phyloP scores from a whole-genome alignment of 805 yeast species.

The Yamadazyma kitorensis region DNA sequence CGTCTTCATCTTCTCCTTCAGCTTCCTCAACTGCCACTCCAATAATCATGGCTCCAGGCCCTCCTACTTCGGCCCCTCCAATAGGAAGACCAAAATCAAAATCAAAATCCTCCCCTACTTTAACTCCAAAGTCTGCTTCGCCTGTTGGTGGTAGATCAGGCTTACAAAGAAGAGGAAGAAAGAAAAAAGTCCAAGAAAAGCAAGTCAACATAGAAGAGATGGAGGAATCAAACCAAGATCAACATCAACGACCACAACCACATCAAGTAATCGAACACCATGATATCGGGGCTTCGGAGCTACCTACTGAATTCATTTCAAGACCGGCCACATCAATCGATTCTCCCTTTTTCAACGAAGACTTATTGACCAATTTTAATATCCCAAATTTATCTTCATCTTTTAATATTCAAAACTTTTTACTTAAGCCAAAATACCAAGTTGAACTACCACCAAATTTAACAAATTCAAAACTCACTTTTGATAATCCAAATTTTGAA shows the following conservation, averaged over 20 bases:
- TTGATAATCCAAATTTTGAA: slow-evolving; percentile 13
- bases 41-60: too few relatives aligned
- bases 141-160: too few relatives aligned
- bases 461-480: slow-evolving; percentile 11
- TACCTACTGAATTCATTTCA: slow-evolving; percentile 4
- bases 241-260: neutral
- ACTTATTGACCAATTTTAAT: slow-evolving; percentile 8
- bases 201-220: too few relatives aligned
- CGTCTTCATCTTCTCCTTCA: too few relatives aligned
- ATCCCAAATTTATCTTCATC: slow-evolving; percentile 8
- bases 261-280: neutral
- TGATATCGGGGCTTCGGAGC: neutral
- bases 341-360: slow-evolving; percentile 14
- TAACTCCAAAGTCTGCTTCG: too few relatives aligned
- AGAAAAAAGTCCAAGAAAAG: too few relatives aligned
- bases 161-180: too few relatives aligned
- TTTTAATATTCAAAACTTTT: slow-evolving; percentile 13
- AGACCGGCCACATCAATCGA: slow-evolving; percentile 11
- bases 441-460: slow-evolving; percentile 11
- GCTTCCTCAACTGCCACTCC: too few relatives aligned
- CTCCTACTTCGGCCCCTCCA: too few relatives aligned
- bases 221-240: slow-evolving; percentile 1
- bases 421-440: slow-evolving; percentile 13
- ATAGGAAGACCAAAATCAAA: too few relatives aligned
- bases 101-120: too few relatives aligned